phyloP scores from a whole-genome alignment of 75 land plant genomes.

The Pseudotsuga menziesii region DNA sequence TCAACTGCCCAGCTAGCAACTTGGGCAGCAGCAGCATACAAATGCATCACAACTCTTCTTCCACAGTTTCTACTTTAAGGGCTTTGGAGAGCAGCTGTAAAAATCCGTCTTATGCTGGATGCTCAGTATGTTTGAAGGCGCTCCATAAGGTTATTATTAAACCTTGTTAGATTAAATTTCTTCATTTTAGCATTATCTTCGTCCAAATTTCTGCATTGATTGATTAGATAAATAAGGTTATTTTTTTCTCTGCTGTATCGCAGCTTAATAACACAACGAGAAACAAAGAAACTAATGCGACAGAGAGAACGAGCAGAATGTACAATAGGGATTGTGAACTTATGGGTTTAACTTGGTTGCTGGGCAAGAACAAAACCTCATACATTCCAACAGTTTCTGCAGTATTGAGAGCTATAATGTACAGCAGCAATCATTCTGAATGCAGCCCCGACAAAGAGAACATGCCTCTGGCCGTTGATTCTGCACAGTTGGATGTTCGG shows the following conservation, averaged over 20 bases:
- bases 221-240: no score
- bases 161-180: no score
- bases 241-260: no score
- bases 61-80: conserved; percentile 23
- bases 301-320: conserved; percentile 8
- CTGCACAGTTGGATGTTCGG: conserved; percentile 11
- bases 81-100: conserved; percentile 44
- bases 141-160: conserved; percentile 41
- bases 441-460: conserved; percentile 80
- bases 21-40: no score
- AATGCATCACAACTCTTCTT: no score
- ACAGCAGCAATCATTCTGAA: conserved; percentile 10
- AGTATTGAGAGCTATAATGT: conserved; percentile 78
- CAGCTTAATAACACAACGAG: no score
- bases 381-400: conserved; percentile 87
- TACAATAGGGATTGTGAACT: conserved; percentile 61
- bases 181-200: no score
- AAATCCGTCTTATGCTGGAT: conserved; percentile 61
- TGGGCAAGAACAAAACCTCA: conserved; percentile 67
- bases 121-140: conserved; percentile 56
- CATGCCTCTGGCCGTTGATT: conserved; percentile 88
- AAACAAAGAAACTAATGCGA: no score
- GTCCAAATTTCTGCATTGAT: no score
- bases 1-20: conserved; percentile 19
- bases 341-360: conserved; percentile 81